phyloP scores from a whole-genome alignment of 352 stramenopile species.

The Elongisporangium prolatum region DNA sequence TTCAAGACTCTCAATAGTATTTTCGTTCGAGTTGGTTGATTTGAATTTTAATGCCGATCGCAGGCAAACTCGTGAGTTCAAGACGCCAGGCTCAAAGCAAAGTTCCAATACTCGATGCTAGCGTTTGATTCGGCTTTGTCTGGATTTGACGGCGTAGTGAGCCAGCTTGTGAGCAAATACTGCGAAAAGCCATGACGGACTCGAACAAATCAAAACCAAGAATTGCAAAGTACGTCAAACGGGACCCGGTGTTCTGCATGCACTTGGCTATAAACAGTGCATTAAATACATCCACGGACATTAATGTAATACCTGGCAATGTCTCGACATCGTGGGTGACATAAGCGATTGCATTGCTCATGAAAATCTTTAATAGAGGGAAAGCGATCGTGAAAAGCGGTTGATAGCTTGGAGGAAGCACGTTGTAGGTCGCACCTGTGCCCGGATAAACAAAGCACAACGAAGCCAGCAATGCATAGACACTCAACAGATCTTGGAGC shows the following conservation, averaged over 20 bases:
- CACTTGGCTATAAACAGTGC: slow-evolving; percentile 17
- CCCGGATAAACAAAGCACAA: slow-evolving; percentile 19
- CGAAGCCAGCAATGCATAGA: slow-evolving; percentile 5
- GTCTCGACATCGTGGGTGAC: neutral
- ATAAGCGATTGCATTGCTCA: slow-evolving; percentile 17
- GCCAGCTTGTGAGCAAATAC: neutral
- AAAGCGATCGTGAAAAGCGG: slow-evolving; percentile 19
- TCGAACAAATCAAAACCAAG: neutral
- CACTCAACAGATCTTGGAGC: slow-evolving; percentile 2
- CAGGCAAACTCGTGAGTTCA: neutral
- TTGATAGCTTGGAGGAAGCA: neutral
- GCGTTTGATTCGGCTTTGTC: neutral
- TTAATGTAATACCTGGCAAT: slow-evolving; percentile 2
- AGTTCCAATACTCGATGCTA: neutral
- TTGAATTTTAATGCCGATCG: too few species aligned
- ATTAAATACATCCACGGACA: slow-evolving; percentile 27
- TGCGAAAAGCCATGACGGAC: neutral
- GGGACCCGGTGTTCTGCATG: slow-evolving; percentile 12
- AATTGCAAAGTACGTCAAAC: neutral
- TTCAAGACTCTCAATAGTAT: neutral
- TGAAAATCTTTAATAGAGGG: slow-evolving; percentile 14
- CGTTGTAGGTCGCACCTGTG: neutral
- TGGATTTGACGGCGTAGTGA: neutral
- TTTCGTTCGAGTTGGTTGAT: too few species aligned
- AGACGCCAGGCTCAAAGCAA: neutral